Evolutionary conservation across 1,284 basidiomycete species (phyloP).

Genomic region (Meira nashicola): DNA sequence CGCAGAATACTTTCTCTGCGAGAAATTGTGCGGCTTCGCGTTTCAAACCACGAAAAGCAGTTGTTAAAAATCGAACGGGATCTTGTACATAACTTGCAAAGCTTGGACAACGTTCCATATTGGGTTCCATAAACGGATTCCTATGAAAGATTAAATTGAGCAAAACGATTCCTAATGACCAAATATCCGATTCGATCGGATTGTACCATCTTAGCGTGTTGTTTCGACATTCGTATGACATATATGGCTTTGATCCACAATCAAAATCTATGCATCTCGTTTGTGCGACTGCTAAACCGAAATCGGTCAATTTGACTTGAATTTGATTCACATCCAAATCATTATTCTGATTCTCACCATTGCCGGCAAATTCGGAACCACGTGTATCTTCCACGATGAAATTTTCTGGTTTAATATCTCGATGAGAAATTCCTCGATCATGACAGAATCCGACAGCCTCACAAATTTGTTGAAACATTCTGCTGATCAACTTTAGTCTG

Average conservation of each 20-base stretch:
- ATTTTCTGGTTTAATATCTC: slow-evolving; percentile 86
- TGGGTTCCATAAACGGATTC: slow-evolving; percentile 96
- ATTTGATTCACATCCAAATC: slow-evolving; percentile 54
- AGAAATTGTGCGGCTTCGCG: slow-evolving; percentile 77
- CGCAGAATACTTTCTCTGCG: slow-evolving; percentile 77
- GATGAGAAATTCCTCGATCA: slow-evolving; percentile 81
- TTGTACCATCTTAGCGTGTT: slow-evolving; percentile 88
- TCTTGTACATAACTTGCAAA: slow-evolving; percentile 77
- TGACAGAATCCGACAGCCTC: slow-evolving; percentile 96
- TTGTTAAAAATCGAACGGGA: slow-evolving; percentile 78
- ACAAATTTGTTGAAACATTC: slow-evolving; percentile 98
- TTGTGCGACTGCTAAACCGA: slow-evolving; percentile 88
- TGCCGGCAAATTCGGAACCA: background rate
- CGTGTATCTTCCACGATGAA: slow-evolving; percentile 54
- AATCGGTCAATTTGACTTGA: slow-evolving; percentile 88
- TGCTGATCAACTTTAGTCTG: slow-evolving; percentile 82
- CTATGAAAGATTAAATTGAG: slow-evolving; percentile 99
- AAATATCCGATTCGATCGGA: slow-evolving; percentile 91
- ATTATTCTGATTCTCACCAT: background rate
- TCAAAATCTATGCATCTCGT: slow-evolving; percentile 88
- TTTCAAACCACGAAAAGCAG: slow-evolving; percentile 88
- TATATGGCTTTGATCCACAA: slow-evolving; percentile 96
- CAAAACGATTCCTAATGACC: slow-evolving; percentile 96
- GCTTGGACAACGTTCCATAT: slow-evolving; percentile 65
- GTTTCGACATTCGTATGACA: slow-evolving; percentile 98